Conservation (phyloP, 2,329 filamentous ascomycete species). For the Lachnellula suecica region DNA sequence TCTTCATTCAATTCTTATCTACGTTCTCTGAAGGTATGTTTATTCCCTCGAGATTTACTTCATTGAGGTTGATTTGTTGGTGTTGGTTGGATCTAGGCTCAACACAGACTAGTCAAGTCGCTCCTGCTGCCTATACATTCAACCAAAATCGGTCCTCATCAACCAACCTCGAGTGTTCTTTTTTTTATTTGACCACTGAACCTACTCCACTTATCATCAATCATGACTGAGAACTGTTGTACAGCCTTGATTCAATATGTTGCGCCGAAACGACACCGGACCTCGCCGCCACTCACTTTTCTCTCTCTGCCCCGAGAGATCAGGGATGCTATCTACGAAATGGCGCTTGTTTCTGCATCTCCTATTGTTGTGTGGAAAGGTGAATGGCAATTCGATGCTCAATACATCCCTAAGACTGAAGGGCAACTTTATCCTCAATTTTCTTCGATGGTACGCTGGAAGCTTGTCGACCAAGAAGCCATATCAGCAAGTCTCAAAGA, state of each 20-base stretch:
- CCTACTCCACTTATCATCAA: background rate
- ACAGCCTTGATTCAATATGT: slow-evolving; percentile 6
- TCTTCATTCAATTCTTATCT: no score
- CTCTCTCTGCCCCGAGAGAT: slow-evolving; percentile 9
- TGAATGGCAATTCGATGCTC: background rate
- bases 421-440: background rate
- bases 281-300: slow-evolving; percentile 6
- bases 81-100: background rate
- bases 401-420: background rate
- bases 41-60: no score
- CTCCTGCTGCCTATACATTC: background rate
- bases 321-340: slow-evolving; percentile 8
- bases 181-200: background rate
- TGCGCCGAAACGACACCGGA: background rate
- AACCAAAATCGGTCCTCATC: no score
- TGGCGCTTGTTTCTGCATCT: slow-evolving; percentile 2
- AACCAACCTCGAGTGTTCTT: background rate
- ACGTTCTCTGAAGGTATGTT: no score
- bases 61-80: no score
- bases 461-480: slow-evolving; percentile 3
- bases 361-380: slow-evolving; percentile 7
- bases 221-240: slow-evolving; percentile 1
- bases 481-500: slow-evolving; percentile 2
- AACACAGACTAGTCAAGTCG: slow-evolving; percentile 1
- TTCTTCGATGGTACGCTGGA: background rate